Percentiles rank a stretch among this genome's conserved stretches.
Conservation (phyloP, 75 land plant genomes). For the Pinus tabuliformis region DNA sequence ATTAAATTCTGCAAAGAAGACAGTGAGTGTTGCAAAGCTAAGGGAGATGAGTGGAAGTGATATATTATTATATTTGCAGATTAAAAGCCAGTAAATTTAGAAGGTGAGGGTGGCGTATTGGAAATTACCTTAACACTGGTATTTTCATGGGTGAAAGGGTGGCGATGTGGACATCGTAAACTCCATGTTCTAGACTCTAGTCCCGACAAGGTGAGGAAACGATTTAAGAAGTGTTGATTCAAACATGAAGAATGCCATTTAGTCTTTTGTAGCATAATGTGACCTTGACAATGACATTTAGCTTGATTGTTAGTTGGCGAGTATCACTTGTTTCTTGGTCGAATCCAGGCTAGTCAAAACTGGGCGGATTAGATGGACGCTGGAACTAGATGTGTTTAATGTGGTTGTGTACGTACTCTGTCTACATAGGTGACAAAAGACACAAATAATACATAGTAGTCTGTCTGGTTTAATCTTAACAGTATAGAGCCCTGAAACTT, state of each 20-base stretch:
- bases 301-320: too few species aligned
- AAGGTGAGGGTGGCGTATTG: constrained; percentile 55
- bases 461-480: not conserved
- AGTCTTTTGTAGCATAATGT: too few species aligned
- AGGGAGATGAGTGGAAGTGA: constrained; percentile 75
- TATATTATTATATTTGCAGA: constrained; percentile 56
- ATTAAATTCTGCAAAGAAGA: constrained; percentile 49
- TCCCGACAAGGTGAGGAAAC: too few species aligned
- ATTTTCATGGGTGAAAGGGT: too few species aligned
- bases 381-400: not conserved
- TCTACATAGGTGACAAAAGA: not conserved
- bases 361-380: not conserved
- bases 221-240: too few species aligned
- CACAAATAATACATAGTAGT: not conserved
- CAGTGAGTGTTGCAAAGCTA: constrained; percentile 61
- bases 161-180: too few species aligned
- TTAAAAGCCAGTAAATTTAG: constrained; percentile 46
- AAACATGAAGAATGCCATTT: too few species aligned
- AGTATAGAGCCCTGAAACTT: not conserved
- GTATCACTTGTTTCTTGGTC: too few species aligned
- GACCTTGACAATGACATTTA: not conserved
- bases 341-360: too few species aligned
- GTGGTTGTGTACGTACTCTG: not conserved
- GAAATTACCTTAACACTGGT: too few species aligned
- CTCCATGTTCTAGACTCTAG: too few species aligned